phyloP scores from a whole-genome alignment of 2,329 filamentous ascomycete genomes.

The Furcasterigmium sp. region DNA sequence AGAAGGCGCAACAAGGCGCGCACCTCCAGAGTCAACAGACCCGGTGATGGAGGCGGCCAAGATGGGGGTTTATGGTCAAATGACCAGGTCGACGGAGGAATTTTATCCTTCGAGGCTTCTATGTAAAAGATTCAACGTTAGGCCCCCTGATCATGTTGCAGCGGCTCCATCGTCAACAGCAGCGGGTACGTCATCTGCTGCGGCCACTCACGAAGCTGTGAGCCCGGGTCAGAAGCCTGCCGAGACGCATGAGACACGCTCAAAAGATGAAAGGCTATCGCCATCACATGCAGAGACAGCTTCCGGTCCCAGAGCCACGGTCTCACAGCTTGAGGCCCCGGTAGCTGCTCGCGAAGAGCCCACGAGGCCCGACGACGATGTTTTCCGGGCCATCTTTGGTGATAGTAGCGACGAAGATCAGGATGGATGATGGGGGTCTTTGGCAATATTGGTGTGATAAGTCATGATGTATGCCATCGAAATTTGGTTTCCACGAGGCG shows the following conservation, averaged over 20 bases:
- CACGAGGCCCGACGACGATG: conserved; percentile 20
- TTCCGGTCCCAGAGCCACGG: too few relatives aligned
- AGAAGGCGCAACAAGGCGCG: conserved; percentile 38
- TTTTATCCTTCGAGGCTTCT: conserved; percentile 80
- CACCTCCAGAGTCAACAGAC: conserved; percentile 57
- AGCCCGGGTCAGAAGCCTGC: too few relatives aligned
- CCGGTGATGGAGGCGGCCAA: conserved; percentile 82
- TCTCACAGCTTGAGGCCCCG: too few relatives aligned
- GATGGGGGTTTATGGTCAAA: conserved; percentile 85
- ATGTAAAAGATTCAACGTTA: conserved; percentile 95
- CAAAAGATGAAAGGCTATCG: too few relatives aligned
- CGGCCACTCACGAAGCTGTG: too few relatives aligned
- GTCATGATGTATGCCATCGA: background rate
- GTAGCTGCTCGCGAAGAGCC: too few relatives aligned
- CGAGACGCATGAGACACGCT: too few relatives aligned
- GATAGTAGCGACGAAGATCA: conserved; percentile 65
- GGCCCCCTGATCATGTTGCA: conserved; percentile 64
- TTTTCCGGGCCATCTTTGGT: conserved; percentile 92
- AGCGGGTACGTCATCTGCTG: background rate
- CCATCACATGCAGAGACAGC: too few relatives aligned
- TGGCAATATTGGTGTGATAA: background rate
- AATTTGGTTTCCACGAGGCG: too few relatives aligned
- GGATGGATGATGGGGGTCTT: too few relatives aligned
- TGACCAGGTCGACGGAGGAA: conserved; percentile 68
- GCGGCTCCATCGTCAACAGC: conserved; percentile 35